Conservation (phyloP, 192 early-diverging fungal genomes). For the Bifiguratus adelaidae region DNA sequence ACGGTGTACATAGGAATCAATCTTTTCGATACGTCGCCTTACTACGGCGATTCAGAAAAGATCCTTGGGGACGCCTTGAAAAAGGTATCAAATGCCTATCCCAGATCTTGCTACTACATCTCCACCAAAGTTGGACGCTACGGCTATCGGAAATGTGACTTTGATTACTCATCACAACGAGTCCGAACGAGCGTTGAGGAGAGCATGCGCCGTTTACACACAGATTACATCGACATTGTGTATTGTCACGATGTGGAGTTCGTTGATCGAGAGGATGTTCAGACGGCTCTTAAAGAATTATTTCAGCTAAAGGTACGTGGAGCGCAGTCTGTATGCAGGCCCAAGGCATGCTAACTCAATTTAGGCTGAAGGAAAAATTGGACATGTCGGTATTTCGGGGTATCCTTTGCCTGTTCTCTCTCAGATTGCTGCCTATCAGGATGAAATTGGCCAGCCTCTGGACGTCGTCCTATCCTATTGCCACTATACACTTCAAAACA, state of each 20-base stretch:
- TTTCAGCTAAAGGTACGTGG: slow-evolving; percentile 36
- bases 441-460: slow-evolving; percentile 36
- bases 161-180: slow-evolving; percentile 50
- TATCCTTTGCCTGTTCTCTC: slow-evolving; percentile 56
- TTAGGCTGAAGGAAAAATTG: slow-evolving; percentile 41
- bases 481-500: slow-evolving; percentile 60
- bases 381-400: slow-evolving; percentile 45
- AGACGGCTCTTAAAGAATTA: slow-evolving; percentile 30
- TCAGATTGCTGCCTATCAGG: slow-evolving; percentile 41
- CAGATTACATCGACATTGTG: slow-evolving; percentile 59
- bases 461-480: slow-evolving; percentile 61
- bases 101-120: slow-evolving; percentile 53
- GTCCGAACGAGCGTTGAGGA: slow-evolving; percentile 36
- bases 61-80: slow-evolving; percentile 51
- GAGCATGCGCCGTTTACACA: slow-evolving; percentile 47
- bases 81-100: slow-evolving; percentile 31
- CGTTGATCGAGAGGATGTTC: slow-evolving; percentile 42
- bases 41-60: slow-evolving; percentile 57
- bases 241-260: slow-evolving; percentile 73
- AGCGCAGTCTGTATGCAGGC: not conserved
- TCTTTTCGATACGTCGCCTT: slow-evolving; percentile 62
- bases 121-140: slow-evolving; percentile 70
- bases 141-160: slow-evolving; percentile 43
- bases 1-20: slow-evolving; percentile 38
- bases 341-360: not conserved